phyloP scores from a whole-genome alignment of 257 asterid genomes.

The Gentiana dahurica region DNA sequence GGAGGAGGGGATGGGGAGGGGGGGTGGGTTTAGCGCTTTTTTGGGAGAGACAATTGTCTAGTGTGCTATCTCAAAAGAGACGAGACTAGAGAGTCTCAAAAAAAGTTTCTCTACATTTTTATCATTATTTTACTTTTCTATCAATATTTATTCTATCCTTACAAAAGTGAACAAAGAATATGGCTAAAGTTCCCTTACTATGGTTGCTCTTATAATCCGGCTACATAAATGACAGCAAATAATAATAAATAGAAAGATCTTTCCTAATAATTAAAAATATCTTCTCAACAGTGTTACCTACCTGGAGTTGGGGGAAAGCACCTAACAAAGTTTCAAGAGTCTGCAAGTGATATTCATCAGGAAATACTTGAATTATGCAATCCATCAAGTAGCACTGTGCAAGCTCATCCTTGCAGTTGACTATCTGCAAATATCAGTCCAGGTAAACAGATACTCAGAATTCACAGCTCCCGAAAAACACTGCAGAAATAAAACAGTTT shows the following conservation, averaged over 20 bases:
- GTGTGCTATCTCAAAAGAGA: too few species aligned
- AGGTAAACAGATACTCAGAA: slow-evolving; percentile 4
- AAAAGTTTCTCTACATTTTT: too few species aligned
- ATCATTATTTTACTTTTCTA: too few species aligned
- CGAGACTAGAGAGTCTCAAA: too few species aligned
- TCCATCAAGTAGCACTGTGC: slow-evolving; percentile 97
- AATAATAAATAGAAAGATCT: background rate
- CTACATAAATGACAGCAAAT: background rate
- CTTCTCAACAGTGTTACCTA: slow-evolving; percentile 14
- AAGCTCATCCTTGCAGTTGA: slow-evolving; percentile 96
- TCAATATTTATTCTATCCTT: too few species aligned
- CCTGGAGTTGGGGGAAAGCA: slow-evolving; percentile 99
- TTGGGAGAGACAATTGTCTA: too few species aligned
- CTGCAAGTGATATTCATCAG: slow-evolving; percentile 97
- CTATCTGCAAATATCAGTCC: slow-evolving; percentile 44
- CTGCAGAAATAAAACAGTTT: background rate
- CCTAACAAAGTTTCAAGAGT: slow-evolving; percentile 86
- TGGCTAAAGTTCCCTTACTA: too few species aligned
- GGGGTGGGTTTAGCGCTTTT: too few species aligned
- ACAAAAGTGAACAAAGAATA: too few species aligned
- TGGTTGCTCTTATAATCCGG: too few species aligned
- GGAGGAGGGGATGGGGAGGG: too few species aligned
- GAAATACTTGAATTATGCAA: slow-evolving; percentile 97
- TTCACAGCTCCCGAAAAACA: background rate
- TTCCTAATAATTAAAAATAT: slow-evolving; percentile 1